phyloP scores from a whole-genome alignment of 495 filamentous ascomycete species.

The Astrothelium subdiscretum region DNA sequence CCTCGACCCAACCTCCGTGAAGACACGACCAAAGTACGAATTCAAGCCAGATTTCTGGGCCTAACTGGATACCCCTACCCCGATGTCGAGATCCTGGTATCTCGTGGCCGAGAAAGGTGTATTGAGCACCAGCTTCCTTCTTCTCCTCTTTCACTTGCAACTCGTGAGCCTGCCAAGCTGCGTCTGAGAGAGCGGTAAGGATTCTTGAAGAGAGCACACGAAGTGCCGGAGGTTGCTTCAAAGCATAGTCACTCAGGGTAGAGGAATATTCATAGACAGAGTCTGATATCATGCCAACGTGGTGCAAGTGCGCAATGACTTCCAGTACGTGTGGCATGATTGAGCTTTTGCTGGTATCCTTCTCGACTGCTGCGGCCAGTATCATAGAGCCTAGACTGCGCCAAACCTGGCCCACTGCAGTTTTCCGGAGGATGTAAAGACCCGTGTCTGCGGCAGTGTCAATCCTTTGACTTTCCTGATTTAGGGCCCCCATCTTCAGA shows the following conservation, averaged over 20 bases:
- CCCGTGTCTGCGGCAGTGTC: not conserved
- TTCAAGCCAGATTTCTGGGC: conserved; percentile 54
- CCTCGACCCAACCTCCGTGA: conserved; percentile 45
- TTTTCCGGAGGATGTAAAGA: conserved; percentile 3
- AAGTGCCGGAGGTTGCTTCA: conserved; percentile 46
- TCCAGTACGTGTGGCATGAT: conserved; percentile 48
- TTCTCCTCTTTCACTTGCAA: conserved; percentile 33
- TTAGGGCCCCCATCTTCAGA: not conserved
- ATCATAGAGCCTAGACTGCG: conserved; percentile 43
- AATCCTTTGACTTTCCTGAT: conserved; percentile 13
- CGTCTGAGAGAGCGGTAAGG: conserved; percentile 49
- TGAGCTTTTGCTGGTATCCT: conserved; percentile 28
- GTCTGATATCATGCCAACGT: conserved; percentile 43
- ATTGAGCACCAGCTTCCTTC: conserved; percentile 30
- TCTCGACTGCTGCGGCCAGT: conserved; percentile 36
- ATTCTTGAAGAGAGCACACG: conserved; percentile 46
- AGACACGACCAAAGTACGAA: conserved; percentile 57
- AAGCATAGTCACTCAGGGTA: conserved; percentile 23
- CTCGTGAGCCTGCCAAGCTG: conserved; percentile 47
- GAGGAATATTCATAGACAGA: conserved; percentile 42
- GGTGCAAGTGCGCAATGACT: conserved; percentile 50
- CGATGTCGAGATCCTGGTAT: conserved; percentile 41
- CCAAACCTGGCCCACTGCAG: conserved; percentile 36
- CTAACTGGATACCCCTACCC: conserved; percentile 40
- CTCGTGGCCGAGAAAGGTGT: conserved; percentile 29